Percentiles rank a stretch among this genome's conserved stretches.
phyloP scores from a whole-genome alignment of 1,284 basidiomycete genomes.

The Limonomyces culmigenus region DNA sequence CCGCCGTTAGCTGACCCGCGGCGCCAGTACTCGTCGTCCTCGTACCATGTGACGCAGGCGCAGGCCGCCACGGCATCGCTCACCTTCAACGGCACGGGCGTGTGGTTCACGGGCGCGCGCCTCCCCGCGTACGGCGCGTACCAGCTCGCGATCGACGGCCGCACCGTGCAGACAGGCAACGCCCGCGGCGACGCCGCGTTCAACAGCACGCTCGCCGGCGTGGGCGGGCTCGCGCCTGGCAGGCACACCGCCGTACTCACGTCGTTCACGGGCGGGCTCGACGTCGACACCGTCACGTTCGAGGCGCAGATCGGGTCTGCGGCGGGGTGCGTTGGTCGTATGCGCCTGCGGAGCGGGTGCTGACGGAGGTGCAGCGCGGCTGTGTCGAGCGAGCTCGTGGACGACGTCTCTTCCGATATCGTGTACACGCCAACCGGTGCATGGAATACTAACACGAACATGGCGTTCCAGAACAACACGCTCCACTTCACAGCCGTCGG shows the following conservation, averaged over 20 bases:
- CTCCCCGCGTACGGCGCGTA: slow-evolving; percentile 30
- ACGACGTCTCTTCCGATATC: slow-evolving; percentile 22
- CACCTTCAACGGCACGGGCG: slow-evolving; percentile 27
- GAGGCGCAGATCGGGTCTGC: slow-evolving; percentile 22
- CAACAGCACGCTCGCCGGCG: slow-evolving; percentile 19
- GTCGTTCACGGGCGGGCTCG: slow-evolving; percentile 24
- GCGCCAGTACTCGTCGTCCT: slow-evolving; percentile 9
- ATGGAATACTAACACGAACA: slow-evolving; percentile 16
- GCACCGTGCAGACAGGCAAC: slow-evolving; percentile 17
- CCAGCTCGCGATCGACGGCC: slow-evolving; percentile 26
- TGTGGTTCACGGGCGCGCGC: slow-evolving; percentile 30
- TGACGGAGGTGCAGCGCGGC: slow-evolving; percentile 11
- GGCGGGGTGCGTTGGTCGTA: too few relatives aligned
- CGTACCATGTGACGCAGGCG: slow-evolving; percentile 10
- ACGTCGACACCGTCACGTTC: slow-evolving; percentile 30
- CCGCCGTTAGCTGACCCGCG: slow-evolving; percentile 6
- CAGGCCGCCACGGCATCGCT: slow-evolving; percentile 12
- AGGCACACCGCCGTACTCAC: slow-evolving; percentile 28
- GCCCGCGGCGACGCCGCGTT: slow-evolving; percentile 14
- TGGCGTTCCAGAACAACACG: slow-evolving; percentile 19
- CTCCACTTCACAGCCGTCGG: slow-evolving; percentile 22
- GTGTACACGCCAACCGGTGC: slow-evolving; percentile 21
- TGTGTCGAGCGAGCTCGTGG: slow-evolving; percentile 16
- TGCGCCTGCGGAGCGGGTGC: background rate
- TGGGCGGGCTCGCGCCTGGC: slow-evolving; percentile 22